Conservation (phyloP, 495 filamentous ascomycete genomes). For the Hypomontagnella monticulosa region DNA sequence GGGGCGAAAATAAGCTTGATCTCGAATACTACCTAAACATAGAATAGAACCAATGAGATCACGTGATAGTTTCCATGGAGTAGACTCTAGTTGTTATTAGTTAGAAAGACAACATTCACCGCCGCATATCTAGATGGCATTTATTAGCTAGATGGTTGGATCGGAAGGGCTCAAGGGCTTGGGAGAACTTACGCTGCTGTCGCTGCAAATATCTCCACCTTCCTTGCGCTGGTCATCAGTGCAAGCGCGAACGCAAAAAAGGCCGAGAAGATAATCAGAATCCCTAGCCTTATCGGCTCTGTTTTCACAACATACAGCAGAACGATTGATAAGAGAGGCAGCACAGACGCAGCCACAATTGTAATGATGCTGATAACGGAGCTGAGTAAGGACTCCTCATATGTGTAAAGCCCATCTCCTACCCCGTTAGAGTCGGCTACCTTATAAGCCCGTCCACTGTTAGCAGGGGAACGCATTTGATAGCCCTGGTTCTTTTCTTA, state of each 20-base stretch:
- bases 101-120: slow-evolving; percentile 36
- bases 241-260: slow-evolving; percentile 39
- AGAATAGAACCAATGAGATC: background rate
- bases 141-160: too few relatives aligned
- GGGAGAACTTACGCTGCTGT: slow-evolving; percentile 38
- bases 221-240: slow-evolving; percentile 42
- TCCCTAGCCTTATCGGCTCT: slow-evolving; percentile 22
- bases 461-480: background rate
- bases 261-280: slow-evolving; percentile 37
- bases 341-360: slow-evolving; percentile 3
- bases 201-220: slow-evolving; percentile 46
- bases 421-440: slow-evolving; percentile 5
- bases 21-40: background rate
- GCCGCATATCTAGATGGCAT: slow-evolving; percentile 23
- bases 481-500: background rate
- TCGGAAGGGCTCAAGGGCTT: too few relatives aligned
- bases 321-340: slow-evolving; percentile 36
- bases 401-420: slow-evolving; percentile 13
- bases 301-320: slow-evolving; percentile 29
- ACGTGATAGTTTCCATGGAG: background rate
- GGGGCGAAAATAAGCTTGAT: slow-evolving; percentile 13
- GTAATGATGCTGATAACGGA: slow-evolving; percentile 5
- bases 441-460: background rate
- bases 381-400: slow-evolving; percentile 4
- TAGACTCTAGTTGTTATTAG: slow-evolving; percentile 2